Base-by-base conservation (phyloP, 441 rosid genomes). In the Populus hybrid region DNA sequence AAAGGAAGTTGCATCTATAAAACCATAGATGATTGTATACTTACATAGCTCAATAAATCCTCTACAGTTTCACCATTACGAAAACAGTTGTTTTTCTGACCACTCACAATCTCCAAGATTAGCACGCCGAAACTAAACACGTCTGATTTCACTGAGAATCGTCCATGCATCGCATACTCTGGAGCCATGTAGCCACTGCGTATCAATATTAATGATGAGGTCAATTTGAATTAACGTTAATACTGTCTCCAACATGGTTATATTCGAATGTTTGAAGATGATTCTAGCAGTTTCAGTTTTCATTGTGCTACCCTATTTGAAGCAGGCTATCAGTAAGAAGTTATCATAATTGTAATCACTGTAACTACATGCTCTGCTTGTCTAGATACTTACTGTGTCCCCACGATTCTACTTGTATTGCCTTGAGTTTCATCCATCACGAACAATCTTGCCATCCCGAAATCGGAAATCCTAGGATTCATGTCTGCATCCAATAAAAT, bases 121-220 rank as follows among this genome's bases (percentile, higher is more conserved):
- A 80, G 63, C 31, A 80, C 79, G 2, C 83, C 83, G 9, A 80
- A 83, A 63, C 85, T 80, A 12, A 26, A 83, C 2, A 83, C 83
- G 68, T 79, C 85, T 12, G 83, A 73, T 20, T 77, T 79, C 3
- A 80, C 76, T 16, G 83, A 79, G n/a, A 76, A 65, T 0, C 10
- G 23, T 1, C 77, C 81, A 0, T 64, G 35, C 64, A 23, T 40
- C n/a, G 71, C 65, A 33, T 83, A 80, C 26, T 79, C 79, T 35
- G 78, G 82, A 26, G 82, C 67, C 82, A 78, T 78, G 40, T 82
- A 78, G 7, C 76, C 80, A 53, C 78, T 79, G 76, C 67, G 50
- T 4, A 21, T 61, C 2, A 69, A 56, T 35, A 73, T 31, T 18
- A 8, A 4, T 5, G 18, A 31, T 18, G 59, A 53, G 61, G 2